phyloP scores from a whole-genome alignment of 2,329 filamentous ascomycete species.

The Apiospora pterosperma region DNA sequence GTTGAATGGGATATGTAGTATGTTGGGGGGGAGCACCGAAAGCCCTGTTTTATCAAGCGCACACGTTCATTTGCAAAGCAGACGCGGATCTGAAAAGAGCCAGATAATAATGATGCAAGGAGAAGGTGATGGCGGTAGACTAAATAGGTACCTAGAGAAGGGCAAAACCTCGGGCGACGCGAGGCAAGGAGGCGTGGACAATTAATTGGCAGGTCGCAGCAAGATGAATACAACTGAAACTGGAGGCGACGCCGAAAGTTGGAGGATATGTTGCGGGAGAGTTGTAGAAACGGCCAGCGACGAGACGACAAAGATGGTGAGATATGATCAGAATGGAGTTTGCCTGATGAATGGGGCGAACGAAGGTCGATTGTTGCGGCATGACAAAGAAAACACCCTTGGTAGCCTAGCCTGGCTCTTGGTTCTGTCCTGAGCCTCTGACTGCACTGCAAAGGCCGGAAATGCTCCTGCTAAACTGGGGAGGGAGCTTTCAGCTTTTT shows the following conservation, averaged over 20 bases:
- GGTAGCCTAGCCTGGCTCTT: neutral
- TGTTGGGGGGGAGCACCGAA: neutral
- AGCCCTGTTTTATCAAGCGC: neutral
- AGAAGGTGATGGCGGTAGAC: neutral
- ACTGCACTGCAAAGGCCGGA: neutral
- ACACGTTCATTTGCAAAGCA: neutral
- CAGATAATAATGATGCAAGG: neutral
- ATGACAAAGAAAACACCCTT: conserved; percentile 1
- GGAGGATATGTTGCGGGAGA: neutral
- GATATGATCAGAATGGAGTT: neutral
- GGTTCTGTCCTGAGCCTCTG: too few species aligned
- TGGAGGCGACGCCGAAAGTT: neutral
- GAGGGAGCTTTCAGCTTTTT: too few species aligned
- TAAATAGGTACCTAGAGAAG: neutral
- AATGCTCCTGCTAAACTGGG: neutral
- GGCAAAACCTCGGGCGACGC: neutral
- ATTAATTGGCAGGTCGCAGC: neutral
- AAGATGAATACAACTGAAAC: neutral
- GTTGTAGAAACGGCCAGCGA: neutral
- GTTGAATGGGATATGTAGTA: neutral
- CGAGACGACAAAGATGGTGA: neutral
- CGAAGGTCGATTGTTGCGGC: neutral
- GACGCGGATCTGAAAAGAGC: neutral
- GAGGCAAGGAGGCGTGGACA: neutral
- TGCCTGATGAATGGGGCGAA: neutral